phyloP scores from a whole-genome alignment of 140 eudicot genomes.

The Stevia rebaudiana region DNA sequence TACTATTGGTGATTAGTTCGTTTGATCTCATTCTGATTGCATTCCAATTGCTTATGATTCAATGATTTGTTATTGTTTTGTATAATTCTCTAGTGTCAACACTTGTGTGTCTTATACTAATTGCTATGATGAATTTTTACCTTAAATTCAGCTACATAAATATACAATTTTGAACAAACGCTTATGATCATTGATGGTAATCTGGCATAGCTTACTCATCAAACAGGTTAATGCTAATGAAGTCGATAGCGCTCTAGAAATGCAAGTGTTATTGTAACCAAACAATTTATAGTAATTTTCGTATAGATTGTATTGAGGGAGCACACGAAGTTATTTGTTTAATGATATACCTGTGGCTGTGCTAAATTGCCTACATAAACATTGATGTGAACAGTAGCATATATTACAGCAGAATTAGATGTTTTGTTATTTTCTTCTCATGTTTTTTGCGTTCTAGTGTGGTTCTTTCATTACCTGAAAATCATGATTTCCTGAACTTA shows the following conservation, averaged over 20 bases:
- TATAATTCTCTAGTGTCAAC: not conserved
- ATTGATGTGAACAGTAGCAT: not conserved
- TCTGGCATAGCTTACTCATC: slow-evolving; percentile 8
- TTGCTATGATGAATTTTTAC: slow-evolving; percentile 13
- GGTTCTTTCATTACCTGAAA: not conserved
- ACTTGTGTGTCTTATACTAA: slow-evolving; percentile 13
- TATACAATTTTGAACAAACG: not conserved
- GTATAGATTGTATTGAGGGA: not conserved
- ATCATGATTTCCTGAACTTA: not conserved
- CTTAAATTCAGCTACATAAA: not conserved
- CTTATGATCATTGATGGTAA: not conserved
- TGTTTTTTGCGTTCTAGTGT: not conserved
- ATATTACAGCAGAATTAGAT: not conserved
- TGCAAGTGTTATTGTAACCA: not conserved
- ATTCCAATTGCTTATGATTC: not conserved
- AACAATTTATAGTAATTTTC: not conserved
- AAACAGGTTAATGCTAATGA: slow-evolving; percentile 3
- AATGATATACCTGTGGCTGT: slow-evolving; percentile 10
- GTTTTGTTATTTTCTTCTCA: not conserved
- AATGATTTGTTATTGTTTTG: not conserved
- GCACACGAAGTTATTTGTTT: not conserved
- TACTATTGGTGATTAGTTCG: slow-evolving; percentile 52
- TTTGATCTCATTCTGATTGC: not conserved
- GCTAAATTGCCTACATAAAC: slow-evolving; percentile 3
- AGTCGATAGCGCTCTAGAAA: not conserved